Evolutionary conservation across 805 yeast species (phyloP).

Genomic region (Saturnispora galanensis): DNA sequence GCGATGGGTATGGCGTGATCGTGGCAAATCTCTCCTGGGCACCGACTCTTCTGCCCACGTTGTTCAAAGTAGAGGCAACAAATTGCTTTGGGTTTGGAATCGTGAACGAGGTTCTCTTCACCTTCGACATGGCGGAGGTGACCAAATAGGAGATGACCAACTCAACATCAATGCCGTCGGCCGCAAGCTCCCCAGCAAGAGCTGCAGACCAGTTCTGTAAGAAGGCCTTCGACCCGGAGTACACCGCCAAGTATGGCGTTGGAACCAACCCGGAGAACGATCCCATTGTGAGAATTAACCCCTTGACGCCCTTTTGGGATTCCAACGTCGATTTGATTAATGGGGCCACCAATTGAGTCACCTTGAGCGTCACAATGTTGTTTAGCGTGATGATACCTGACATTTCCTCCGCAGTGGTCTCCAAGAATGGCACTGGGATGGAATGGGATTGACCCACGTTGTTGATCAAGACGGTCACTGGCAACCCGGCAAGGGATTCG

Average conservation of each 20-base stretch:
- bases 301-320: conserved; percentile 36
- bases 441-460: conserved; percentile 94
- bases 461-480: conserved; percentile 71
- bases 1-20: conserved; percentile 86
- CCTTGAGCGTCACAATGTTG: conserved; percentile 70
- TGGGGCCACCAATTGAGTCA: conserved; percentile 76
- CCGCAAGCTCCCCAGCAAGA: conserved; percentile 71
- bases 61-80: conserved; percentile 59
- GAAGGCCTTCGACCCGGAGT: conserved; percentile 94
- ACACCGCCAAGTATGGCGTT: conserved; percentile 83
- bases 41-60: conserved; percentile 78
- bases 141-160: conserved; percentile 80
- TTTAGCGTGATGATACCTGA: conserved; percentile 76
- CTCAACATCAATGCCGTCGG: conserved; percentile 73
- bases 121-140: conserved; percentile 92
- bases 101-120: conserved; percentile 59
- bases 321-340: conserved; percentile 46
- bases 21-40: conserved; percentile 88
- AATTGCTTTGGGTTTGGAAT: conserved; percentile 79
- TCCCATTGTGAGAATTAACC: conserved; percentile 88
- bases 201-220: conserved; percentile 89
- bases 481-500: conserved; percentile 37
- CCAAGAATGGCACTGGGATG: conserved; percentile 87
- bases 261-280: conserved; percentile 94
- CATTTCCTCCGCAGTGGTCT: conserved; percentile 68